phyloP scores from a whole-genome alignment of 2,329 filamentous ascomycete genomes.

The Myriosclerotinia scirpicola region DNA sequence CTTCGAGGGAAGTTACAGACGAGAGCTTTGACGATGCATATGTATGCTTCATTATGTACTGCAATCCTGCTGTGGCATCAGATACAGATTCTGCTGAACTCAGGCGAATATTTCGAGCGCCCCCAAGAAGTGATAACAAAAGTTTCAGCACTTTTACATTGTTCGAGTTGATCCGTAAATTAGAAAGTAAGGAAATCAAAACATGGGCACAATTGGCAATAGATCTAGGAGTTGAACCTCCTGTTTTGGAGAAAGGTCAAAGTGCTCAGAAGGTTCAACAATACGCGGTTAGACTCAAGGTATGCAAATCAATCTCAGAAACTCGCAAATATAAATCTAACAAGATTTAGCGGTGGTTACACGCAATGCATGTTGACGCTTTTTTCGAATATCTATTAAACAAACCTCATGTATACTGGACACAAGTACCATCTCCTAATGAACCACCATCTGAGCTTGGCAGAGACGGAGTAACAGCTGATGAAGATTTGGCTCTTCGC shows the following conservation, averaged over 20 bases:
- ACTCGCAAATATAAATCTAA: conserved; percentile 27
- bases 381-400: conserved; percentile 89
- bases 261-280: conserved; percentile 93
- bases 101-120: conserved; percentile 72
- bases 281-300: conserved; percentile 89
- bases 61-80: conserved; percentile 78
- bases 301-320: conserved; percentile 44
- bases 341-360: conserved; percentile 78
- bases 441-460: conserved; percentile 63
- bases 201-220: conserved; percentile 89
- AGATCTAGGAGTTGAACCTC: conserved; percentile 83
- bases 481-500: conserved; percentile 85
- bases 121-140: conserved; percentile 85
- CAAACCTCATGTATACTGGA: conserved; percentile 77
- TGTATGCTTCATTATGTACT: conserved; percentile 81
- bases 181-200: conserved; percentile 81
- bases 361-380: conserved; percentile 90
- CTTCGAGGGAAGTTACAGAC: conserved; percentile 65
- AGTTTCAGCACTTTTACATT: conserved; percentile 76
- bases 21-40: conserved; percentile 79
- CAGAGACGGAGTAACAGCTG: conserved; percentile 78
- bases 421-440: conserved; percentile 65
- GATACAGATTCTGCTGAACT: conserved; percentile 69
- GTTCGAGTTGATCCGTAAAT: conserved; percentile 74
- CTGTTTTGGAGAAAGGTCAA: conserved; percentile 77